Conservation (phyloP, 768 basidiomycete genomes). For the Boletus reticuloceps region DNA sequence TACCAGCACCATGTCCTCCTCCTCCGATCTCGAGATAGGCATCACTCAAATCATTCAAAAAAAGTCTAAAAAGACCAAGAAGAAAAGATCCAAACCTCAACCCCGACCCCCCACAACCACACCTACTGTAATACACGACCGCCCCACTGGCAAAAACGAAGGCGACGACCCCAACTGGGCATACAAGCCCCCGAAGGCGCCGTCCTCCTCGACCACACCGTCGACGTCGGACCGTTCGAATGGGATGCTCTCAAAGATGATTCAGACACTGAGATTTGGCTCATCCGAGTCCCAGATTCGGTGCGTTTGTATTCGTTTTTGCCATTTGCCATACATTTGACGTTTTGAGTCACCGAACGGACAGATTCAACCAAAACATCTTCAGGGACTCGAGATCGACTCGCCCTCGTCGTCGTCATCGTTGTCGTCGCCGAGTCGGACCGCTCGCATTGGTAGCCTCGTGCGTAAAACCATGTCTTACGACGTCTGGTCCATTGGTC, state of each 20-base stretch:
- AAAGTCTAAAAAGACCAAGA: slow-evolving; percentile 3
- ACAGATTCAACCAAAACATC: slow-evolving; percentile 60
- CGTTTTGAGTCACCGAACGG: not conserved
- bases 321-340: too few relatives aligned
- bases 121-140: not conserved
- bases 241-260: slow-evolving; percentile 63
- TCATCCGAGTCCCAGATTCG: slow-evolving; percentile 65
- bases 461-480: slow-evolving; percentile 53
- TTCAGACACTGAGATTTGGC: slow-evolving; percentile 63
- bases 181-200: slow-evolving; percentile 58
- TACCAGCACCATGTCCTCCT: slow-evolving; percentile 18
- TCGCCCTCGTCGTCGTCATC: slow-evolving; percentile 37
- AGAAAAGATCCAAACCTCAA: slow-evolving; percentile 11
- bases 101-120: not conserved
- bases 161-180: slow-evolving; percentile 56
- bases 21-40: slow-evolving; percentile 16
- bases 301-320: slow-evolving; percentile 32
- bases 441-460: slow-evolving; percentile 46
- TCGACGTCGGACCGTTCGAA: slow-evolving; percentile 54
- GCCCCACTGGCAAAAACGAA: slow-evolving; percentile 44
- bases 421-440: slow-evolving; percentile 11
- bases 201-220: slow-evolving; percentile 43
- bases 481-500: slow-evolving; percentile 62
- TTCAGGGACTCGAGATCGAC: slow-evolving; percentile 52
- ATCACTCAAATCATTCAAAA: slow-evolving; percentile 9